Evolutionary conservation across 2,329 filamentous ascomycete genomes (phyloP).

Genomic region (Sclerotinia glacialis): DNA sequence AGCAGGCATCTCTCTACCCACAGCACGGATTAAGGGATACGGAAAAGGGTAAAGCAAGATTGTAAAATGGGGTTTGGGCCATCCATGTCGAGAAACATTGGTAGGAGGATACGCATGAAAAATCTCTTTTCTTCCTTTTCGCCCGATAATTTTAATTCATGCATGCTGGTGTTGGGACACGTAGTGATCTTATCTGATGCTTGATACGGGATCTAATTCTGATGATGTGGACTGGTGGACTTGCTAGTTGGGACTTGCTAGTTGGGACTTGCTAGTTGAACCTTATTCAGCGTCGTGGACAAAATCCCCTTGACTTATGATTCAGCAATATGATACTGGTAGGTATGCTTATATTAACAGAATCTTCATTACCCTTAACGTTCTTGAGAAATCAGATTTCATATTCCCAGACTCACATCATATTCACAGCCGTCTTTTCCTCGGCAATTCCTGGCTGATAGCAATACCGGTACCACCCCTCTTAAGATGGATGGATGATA

Average conservation of each 20-base stretch:
- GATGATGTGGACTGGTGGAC: background rate
- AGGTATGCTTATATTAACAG: background rate
- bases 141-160: background rate
- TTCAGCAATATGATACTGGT: background rate
- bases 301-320: background rate
- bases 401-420: too few relatives aligned
- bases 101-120: too few relatives aligned
- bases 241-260: background rate
- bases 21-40: too few relatives aligned
- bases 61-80: too few relatives aligned
- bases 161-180: background rate
- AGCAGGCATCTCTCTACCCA: background rate
- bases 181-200: background rate
- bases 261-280: background rate
- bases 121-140: too few relatives aligned
- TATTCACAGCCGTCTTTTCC: background rate
- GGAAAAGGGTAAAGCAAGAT: too few relatives aligned
- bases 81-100: too few relatives aligned
- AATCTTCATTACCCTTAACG: background rate
- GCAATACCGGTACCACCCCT: too few relatives aligned
- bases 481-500: background rate
- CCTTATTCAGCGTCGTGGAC: background rate
- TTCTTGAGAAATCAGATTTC: background rate
- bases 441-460: background rate
- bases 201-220: background rate